These are phyloP conservation scores for Keqinozyma sinolaborantium DNA, from an alignment of 1,139 yeast genomes.

Conservation along the genomic window DNA sequence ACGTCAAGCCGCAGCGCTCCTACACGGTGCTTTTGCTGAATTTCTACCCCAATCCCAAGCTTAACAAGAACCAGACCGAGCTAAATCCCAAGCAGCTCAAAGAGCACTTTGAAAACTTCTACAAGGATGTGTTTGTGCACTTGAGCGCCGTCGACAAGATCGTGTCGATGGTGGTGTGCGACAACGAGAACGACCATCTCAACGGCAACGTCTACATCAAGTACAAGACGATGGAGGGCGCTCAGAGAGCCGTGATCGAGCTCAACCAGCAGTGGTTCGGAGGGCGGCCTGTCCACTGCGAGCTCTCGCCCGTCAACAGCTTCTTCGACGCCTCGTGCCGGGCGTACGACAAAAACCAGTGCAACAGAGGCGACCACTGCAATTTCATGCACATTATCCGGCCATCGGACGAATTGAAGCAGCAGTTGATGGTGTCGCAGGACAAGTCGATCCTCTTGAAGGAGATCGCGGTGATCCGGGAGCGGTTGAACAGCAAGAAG, in stretches of 20 bases:
- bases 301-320: slow-evolving; percentile 71
- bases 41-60: slow-evolving; percentile 64
- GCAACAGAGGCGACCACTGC: slow-evolving; percentile 79
- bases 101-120: slow-evolving; percentile 59
- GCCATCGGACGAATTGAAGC: slow-evolving; percentile 45
- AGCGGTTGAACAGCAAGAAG: not conserved
- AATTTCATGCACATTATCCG: slow-evolving; percentile 80
- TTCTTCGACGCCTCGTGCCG: slow-evolving; percentile 73
- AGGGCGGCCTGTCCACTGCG: slow-evolving; percentile 76
- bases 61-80: slow-evolving; percentile 30
- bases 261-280: slow-evolving; percentile 83
- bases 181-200: slow-evolving; percentile 74
- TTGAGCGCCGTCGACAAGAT: slow-evolving; percentile 65
- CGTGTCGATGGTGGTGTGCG: slow-evolving; percentile 70
- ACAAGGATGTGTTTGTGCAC: slow-evolving; percentile 70
- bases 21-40: slow-evolving; percentile 66
- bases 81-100: slow-evolving; percentile 41
- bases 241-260: slow-evolving; percentile 54
- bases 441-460: slow-evolving; percentile 22
- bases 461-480: slow-evolving; percentile 2
- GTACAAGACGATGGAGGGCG: slow-evolving; percentile 53
- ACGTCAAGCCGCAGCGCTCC: slow-evolving; percentile 66
- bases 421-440: slow-evolving; percentile 36
- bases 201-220: slow-evolving; percentile 82
- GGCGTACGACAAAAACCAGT: slow-evolving; percentile 59